Evolutionary conservation across 2,329 filamentous ascomycete species (phyloP).

Genomic region (Pseudogymnoascus sp.): DNA sequence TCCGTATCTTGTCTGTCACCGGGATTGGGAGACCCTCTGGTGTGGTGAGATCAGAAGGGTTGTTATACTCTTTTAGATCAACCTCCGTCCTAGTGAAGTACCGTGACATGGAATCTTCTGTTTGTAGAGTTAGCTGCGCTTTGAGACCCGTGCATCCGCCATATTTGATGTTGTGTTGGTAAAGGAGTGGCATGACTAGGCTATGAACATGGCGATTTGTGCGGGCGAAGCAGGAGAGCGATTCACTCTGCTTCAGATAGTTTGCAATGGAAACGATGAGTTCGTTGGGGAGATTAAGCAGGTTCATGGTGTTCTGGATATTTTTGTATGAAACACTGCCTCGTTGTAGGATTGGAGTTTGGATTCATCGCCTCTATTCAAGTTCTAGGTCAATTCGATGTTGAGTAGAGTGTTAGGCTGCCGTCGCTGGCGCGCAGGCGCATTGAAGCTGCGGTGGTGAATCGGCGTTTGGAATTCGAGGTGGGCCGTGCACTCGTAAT

Average conservation of each 20-base stretch:
- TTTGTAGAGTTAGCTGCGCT: neutral
- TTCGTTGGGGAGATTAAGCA: neutral
- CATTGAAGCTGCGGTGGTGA: neutral
- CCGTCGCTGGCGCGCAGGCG: neutral
- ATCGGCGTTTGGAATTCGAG: neutral
- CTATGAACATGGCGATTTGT: neutral
- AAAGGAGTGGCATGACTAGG: neutral
- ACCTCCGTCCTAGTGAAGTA: neutral
- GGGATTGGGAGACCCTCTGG: neutral
- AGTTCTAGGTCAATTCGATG: neutral
- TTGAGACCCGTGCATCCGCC: neutral
- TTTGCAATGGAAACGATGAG: neutral
- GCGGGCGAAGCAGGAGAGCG: neutral
- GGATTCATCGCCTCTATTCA: neutral
- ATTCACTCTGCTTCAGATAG: neutral
- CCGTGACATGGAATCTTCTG: neutral
- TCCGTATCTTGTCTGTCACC: neutral
- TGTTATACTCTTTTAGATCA: neutral
- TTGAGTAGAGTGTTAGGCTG: neutral
- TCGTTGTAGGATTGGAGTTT: neutral
- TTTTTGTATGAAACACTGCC: neutral
- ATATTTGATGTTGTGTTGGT: neutral
- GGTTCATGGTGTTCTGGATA: neutral
- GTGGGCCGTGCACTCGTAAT: neutral
- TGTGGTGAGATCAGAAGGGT: neutral